These are phyloP conservation scores for Eucalyptus curtisii DNA, from an alignment of 345 rosid species.

Conservation along the genomic window DNA sequence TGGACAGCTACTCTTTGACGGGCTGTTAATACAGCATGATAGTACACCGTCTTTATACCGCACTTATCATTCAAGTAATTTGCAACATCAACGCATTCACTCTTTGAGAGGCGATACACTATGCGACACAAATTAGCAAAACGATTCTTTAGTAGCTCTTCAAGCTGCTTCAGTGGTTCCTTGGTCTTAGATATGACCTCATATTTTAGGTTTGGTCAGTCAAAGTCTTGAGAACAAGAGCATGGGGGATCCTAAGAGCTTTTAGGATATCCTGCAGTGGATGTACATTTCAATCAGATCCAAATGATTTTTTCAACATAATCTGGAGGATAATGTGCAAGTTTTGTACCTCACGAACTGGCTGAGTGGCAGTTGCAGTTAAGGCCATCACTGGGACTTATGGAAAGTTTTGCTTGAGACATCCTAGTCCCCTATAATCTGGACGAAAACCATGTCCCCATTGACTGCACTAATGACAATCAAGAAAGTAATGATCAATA, in stretches of 20 bases:
- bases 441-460: constrained; percentile 99
- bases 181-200: constrained; percentile 68
- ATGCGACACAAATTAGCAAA: constrained; percentile 77
- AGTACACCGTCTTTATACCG: constrained; percentile 53
- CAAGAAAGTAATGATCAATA: neutral
- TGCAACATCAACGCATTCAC: constrained; percentile 71
- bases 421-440: constrained; percentile 69
- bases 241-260: constrained; percentile 67
- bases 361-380: constrained; percentile 77
- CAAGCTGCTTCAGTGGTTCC: constrained; percentile 80
- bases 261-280: constrained; percentile 60
- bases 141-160: constrained; percentile 45
- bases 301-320: neutral
- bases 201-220: constrained; percentile 82
- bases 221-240: constrained; percentile 76
- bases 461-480: constrained; percentile 39
- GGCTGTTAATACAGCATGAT: constrained; percentile 78
- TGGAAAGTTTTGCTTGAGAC: constrained; percentile 72
- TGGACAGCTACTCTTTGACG: constrained; percentile 64
- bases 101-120: constrained; percentile 80
- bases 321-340: neutral
- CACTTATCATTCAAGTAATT: constrained; percentile 66
- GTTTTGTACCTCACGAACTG: constrained; percentile 56
- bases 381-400: constrained; percentile 70
- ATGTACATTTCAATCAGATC: neutral